Base-by-base conservation (phyloP, 225 moss, liverwort and hornwort species). In the Polytrichum commune region DNA sequence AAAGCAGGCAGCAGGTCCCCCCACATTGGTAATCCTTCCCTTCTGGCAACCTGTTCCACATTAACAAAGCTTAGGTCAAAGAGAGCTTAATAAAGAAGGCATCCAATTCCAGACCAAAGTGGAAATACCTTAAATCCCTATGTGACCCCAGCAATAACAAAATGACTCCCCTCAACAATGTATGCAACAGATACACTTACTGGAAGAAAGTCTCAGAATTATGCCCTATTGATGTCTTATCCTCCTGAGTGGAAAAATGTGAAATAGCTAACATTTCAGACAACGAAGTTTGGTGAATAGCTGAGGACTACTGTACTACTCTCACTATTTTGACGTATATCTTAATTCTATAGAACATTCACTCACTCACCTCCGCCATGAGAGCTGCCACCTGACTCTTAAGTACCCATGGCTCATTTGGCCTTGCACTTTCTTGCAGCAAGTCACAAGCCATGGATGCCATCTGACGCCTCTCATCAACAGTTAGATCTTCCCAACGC, bases 351-450 rank as follows among this genome's bases (percentile, higher is more conserved):
- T 46, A 46, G 46, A 13, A 16, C 46, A 46, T 46, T 46, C 13
- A 58, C 67, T 54, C 53, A 19, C 84, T 66, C 65, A 98, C 98
- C 90, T 95, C 98, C 60, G 98, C 98, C 81, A 98, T 95, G 57
- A 98, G 91, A 74, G 93, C 89, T 60, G 98, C 95, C 81, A 88
- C 91, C 83, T 93, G 95, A 77, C 93, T 98, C 84, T 95, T 98
- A 0, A 95, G 76, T 29, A 81, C 84, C 98, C 98, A 98, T 30
- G 83, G 81, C 81, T 98, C 98, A 76, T 77, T 84, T 60, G 90
- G 74, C 35, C 81, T 98, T 62, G 91, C 95, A 74, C 91, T 82
- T 74, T 89, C 89, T 70, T 95, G 91, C 61, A 98, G 81, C 73
- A 95, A 82, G 63, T 84, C 82, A 55, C 85, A 81, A 70, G 93